Conservation (phyloP, 345 rosid species). For the Gossypium longicalyx region DNA sequence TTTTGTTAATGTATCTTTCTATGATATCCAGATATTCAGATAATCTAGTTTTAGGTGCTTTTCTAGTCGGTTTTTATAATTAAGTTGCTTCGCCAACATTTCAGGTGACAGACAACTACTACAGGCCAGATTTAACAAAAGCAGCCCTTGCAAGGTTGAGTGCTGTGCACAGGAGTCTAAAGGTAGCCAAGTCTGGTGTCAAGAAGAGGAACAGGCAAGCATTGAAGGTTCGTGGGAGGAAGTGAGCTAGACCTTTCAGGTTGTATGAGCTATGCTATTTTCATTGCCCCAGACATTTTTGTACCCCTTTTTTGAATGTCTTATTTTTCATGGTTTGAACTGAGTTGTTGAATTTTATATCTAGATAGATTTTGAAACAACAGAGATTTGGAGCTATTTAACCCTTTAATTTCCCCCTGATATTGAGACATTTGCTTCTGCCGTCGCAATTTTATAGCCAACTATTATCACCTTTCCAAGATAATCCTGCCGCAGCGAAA, state of each 20-base stretch:
- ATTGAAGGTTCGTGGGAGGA: slow-evolving; percentile 27
- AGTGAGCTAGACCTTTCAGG: slow-evolving; percentile 21
- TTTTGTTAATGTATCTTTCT: not conserved
- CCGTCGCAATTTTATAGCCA: not conserved
- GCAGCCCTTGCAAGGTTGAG: slow-evolving; percentile 91
- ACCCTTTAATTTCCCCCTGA: not conserved
- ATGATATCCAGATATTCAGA: not conserved
- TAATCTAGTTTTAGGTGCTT: not conserved
- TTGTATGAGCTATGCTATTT: slow-evolving; percentile 2
- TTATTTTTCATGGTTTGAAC: not conserved
- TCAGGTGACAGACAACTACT: slow-evolving; percentile 78
- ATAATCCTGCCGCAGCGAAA: not conserved
- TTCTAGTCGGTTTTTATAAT: not conserved
- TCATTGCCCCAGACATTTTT: not conserved
- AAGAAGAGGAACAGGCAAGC: slow-evolving; percentile 90
- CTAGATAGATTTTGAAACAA: slow-evolving; percentile 4
- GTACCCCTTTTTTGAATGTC: not conserved
- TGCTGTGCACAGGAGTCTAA: slow-evolving; percentile 70
- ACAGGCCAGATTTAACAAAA: slow-evolving; percentile 83
- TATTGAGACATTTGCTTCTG: not conserved
- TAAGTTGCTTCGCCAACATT: not conserved
- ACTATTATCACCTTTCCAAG: not conserved
- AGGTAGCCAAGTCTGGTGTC: slow-evolving; percentile 79
- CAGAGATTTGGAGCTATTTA: not conserved
- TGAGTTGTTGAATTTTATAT: not conserved